A percentile compares a stretch with the other conserved stretches of the same genome.
Evolutionary conservation across 768 basidiomycete species (phyloP).

Genomic region (Boletus vermiculosoides): DNA sequence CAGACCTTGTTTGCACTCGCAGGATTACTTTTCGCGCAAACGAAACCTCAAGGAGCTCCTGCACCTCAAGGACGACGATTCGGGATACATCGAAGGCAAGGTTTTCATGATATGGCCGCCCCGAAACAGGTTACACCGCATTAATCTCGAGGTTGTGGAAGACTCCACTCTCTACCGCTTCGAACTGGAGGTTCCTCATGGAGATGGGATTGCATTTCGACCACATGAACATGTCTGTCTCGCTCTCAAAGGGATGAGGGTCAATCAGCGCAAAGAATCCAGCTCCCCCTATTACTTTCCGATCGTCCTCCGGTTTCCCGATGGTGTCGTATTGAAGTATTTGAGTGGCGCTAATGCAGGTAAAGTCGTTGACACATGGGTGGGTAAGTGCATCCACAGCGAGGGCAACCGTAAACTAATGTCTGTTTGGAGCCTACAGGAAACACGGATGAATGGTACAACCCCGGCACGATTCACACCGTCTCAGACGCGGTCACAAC

Average conservation of each 20-base stretch:
- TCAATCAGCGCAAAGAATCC: conserved; percentile 31
- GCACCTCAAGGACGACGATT: conserved; percentile 28
- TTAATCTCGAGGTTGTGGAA: conserved; percentile 31
- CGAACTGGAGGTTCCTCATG: conserved; percentile 39
- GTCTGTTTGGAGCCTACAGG: conserved; percentile 5
- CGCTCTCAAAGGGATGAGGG: conserved; percentile 43
- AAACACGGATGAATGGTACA: conserved; percentile 28
- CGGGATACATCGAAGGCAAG: conserved; percentile 41
- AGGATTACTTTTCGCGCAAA: conserved; percentile 25
- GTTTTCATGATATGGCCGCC: conserved; percentile 48
- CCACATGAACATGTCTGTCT: conserved; percentile 44
- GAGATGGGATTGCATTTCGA: conserved; percentile 37
- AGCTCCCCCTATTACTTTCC: conserved; percentile 37
- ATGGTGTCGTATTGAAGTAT: conserved; percentile 45
- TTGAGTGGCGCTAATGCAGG: conserved; percentile 29
- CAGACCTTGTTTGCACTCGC: neutral
- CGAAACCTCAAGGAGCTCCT: conserved; percentile 36
- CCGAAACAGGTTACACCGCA: conserved; percentile 25
- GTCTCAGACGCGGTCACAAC: conserved; percentile 12
- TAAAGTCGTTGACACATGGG: conserved; percentile 41
- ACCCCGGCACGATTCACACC: conserved; percentile 10
- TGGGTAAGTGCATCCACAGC: conserved; percentile 28
- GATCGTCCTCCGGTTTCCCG: conserved; percentile 40
- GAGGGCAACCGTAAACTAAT: neutral
- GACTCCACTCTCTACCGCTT: conserved; percentile 29